phyloP scores from a whole-genome alignment of 345 rosid genomes.

The Raphanus raphanistrum region DNA sequence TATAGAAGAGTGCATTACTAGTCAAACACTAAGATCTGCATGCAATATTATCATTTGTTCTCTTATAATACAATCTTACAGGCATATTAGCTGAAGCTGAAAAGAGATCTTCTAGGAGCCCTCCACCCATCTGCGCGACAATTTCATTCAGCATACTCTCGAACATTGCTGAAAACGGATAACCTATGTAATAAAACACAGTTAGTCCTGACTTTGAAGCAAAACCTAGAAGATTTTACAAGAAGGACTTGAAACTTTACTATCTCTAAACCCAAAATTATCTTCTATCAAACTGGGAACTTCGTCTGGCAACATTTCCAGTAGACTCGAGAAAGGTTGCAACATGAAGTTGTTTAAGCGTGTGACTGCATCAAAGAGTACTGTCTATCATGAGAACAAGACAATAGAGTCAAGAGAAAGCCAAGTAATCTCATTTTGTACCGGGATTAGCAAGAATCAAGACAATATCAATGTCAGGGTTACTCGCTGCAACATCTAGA shows the following conservation, averaged over 20 bases:
- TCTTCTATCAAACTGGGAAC: conserved; percentile 40
- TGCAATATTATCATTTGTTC: neutral
- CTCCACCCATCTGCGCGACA: conserved; percentile 25
- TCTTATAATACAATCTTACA: conserved; percentile 36
- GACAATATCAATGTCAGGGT: conserved; percentile 56
- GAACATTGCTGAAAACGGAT: conserved; percentile 35
- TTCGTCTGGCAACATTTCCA: conserved; percentile 44
- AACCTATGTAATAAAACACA: conserved; percentile 35
- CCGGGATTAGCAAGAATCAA: conserved; percentile 70
- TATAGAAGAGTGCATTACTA: neutral
- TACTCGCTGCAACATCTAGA: conserved; percentile 57
- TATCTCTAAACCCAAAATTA: conserved; percentile 42
- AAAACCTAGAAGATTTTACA: neutral
- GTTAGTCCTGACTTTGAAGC: neutral
- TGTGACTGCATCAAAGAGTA: conserved; percentile 43
- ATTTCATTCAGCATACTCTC: conserved; percentile 40
- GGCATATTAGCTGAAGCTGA: conserved; percentile 36
- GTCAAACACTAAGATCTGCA: conserved; percentile 6
- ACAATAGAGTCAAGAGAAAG: neutral
- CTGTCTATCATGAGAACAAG: neutral
- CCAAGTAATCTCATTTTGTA: conserved; percentile 3
- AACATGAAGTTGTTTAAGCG: conserved; percentile 44
- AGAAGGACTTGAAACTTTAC: conserved; percentile 26
- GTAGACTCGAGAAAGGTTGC: conserved; percentile 42
- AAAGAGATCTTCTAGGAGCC: conserved; percentile 32